Evolutionary conservation across 495 filamentous ascomycete genomes (phyloP).

Genomic region (Penicillium antarcticum): DNA sequence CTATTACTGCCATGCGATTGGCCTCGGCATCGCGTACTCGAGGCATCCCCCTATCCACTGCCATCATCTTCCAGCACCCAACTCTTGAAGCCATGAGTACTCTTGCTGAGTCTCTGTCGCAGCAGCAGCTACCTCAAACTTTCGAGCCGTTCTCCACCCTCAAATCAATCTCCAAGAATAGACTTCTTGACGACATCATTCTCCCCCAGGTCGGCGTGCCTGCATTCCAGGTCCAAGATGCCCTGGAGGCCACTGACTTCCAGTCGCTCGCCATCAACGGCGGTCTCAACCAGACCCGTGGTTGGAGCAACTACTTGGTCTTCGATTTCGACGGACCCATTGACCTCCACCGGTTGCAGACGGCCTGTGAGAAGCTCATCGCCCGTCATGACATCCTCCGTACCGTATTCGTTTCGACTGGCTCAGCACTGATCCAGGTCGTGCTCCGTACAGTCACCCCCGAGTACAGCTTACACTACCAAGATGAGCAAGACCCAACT

Average conservation of each 20-base stretch:
- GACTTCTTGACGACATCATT: conserved; percentile 11
- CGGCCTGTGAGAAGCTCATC: conserved; percentile 45
- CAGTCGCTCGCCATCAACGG: conserved; percentile 13
- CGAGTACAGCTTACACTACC: conserved; percentile 7
- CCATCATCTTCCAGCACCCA: conserved; percentile 32
- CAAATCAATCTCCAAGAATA: conserved; percentile 19
- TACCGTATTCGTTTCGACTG: conserved; percentile 46
- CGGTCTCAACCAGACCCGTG: conserved; percentile 9
- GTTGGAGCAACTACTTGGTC: conserved; percentile 12
- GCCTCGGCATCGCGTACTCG: conserved; percentile 30
- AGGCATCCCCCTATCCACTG: conserved; percentile 21
- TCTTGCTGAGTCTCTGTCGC: conserved; percentile 10
- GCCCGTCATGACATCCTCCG: conserved; percentile 41
- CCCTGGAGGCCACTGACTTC: conserved; percentile 13
- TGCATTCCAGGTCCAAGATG: conserved; percentile 4
- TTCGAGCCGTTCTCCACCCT: conserved; percentile 23
- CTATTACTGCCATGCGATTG: conserved; percentile 55
- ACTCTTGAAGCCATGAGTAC: conserved; percentile 20
- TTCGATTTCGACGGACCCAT: conserved; percentile 9
- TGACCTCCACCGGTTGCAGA: conserved; percentile 12
- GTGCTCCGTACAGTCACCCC: conserved; percentile 27
- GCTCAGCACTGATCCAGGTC: conserved; percentile 38
- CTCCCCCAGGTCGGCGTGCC: conserved; percentile 5
- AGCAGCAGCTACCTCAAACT: conserved; percentile 1
- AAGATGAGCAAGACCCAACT: conserved; percentile 32